These are phyloP conservation scores for Phytophthora hibernalis DNA, from an alignment of 352 stramenopile species.

Conservation along the genomic window DNA sequence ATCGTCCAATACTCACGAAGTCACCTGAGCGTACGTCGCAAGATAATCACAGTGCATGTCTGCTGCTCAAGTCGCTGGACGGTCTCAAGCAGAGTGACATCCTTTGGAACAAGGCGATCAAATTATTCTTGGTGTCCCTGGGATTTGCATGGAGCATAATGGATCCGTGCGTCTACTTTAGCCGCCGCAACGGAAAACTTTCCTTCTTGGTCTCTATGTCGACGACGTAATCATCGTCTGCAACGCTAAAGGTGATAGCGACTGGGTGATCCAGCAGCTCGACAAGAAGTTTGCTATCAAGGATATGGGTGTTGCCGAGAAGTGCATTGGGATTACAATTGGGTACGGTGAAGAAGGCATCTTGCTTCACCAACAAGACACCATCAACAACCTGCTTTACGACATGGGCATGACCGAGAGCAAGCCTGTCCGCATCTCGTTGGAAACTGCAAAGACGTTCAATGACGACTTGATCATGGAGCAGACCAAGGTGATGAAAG, in stretches of 20 bases:
- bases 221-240: slow-evolving; percentile 6
- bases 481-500: not conserved
- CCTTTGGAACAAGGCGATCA: too few relatives aligned
- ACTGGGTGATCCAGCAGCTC: slow-evolving; percentile 4
- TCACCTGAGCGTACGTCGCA: too few relatives aligned
- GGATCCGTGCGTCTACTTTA: not conserved
- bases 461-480: not conserved
- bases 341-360: not conserved
- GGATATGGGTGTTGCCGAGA: not conserved
- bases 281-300: slow-evolving; percentile 10
- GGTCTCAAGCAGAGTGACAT: too few relatives aligned
- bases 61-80: too few relatives aligned
- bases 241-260: not conserved
- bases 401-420: not conserved
- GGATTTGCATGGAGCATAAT: not conserved
- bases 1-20: too few relatives aligned
- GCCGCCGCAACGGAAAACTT: not conserved
- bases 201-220: slow-evolving; percentile 2
- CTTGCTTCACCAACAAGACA: slow-evolving; percentile 2
- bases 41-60: too few relatives aligned
- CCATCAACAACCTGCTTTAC: not conserved
- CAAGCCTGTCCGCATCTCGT: not conserved
- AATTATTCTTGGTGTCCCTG: not conserved
- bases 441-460: not conserved
- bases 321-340: slow-evolving; percentile 3